Conservation (phyloP, 306 rosid genomes). For the Astragalus membranaceus region DNA sequence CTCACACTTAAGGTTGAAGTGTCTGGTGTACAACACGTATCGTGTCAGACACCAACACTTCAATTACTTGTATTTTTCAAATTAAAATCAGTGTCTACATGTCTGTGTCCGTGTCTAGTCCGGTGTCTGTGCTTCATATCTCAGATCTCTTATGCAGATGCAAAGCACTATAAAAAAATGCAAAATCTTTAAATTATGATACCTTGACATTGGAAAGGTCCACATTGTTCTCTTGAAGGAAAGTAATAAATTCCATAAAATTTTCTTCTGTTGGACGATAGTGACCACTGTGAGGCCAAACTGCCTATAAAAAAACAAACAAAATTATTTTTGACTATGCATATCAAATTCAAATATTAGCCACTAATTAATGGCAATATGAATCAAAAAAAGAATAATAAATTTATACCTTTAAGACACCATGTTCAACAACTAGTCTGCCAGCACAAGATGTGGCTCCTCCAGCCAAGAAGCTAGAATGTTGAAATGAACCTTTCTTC, state of each 20-base stretch:
- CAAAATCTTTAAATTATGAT: background rate
- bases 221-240: conserved; percentile 51
- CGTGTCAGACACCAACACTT: too few species aligned
- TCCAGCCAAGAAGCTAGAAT: conserved; percentile 93
- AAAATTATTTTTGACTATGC: background rate
- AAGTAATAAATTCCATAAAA: conserved; percentile 60
- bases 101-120: too few species aligned
- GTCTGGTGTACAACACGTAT: too few species aligned
- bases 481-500: conserved; percentile 83
- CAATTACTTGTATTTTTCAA: too few species aligned
- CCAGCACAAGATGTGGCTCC: conserved; percentile 90
- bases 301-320: conserved; percentile 35
- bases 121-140: too few species aligned
- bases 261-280: conserved; percentile 82
- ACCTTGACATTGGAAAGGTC: conserved; percentile 72
- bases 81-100: too few species aligned
- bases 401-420: conserved; percentile 62
- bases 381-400: background rate
- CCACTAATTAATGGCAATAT: background rate
- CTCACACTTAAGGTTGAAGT: too few species aligned
- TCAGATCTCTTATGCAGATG: background rate
- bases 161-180: conserved; percentile 2
- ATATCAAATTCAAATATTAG: background rate
- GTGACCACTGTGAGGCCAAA: conserved; percentile 97
- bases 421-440: conserved; percentile 61